Evolutionary conservation across 345 rosid species (phyloP).

Genomic region (Ricinus communis): DNA sequence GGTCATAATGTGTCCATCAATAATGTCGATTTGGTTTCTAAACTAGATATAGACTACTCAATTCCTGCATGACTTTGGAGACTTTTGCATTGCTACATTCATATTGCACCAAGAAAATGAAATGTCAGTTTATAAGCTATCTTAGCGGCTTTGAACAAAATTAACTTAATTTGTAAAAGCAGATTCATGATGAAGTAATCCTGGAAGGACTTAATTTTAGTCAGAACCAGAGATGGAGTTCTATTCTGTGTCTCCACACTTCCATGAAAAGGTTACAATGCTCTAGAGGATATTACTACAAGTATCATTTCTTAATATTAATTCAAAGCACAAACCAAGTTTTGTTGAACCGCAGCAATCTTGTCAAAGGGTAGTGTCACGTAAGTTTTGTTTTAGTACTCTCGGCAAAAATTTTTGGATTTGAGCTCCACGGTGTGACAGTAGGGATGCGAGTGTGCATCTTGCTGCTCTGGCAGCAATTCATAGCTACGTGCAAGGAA

Average conservation of each 20-base stretch:
- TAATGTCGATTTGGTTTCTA: too few species aligned
- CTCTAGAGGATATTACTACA: neutral
- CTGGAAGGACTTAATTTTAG: slow-evolving; percentile 97
- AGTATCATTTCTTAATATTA: neutral
- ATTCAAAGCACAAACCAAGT: neutral
- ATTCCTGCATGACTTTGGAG: neutral
- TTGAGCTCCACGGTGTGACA: too few species aligned
- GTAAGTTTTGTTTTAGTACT: neutral
- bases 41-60: too few species aligned
- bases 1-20: too few species aligned
- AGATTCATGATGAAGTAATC: slow-evolving; percentile 98
- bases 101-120: neutral
- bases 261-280: neutral
- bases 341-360: neutral
- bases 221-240: slow-evolving; percentile 47
- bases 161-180: slow-evolving; percentile 22
- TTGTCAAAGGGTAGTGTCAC: too few species aligned
- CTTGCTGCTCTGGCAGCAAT: slow-evolving; percentile 1
- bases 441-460: too few species aligned
- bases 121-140: neutral
- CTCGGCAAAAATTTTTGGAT: too few species aligned
- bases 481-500: neutral
- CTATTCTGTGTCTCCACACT: neutral
- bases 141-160: neutral
- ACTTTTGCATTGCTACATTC: neutral